phyloP scores from a whole-genome alignment of 108 stramenopile species.

The Poteriospumella lacustris region DNA sequence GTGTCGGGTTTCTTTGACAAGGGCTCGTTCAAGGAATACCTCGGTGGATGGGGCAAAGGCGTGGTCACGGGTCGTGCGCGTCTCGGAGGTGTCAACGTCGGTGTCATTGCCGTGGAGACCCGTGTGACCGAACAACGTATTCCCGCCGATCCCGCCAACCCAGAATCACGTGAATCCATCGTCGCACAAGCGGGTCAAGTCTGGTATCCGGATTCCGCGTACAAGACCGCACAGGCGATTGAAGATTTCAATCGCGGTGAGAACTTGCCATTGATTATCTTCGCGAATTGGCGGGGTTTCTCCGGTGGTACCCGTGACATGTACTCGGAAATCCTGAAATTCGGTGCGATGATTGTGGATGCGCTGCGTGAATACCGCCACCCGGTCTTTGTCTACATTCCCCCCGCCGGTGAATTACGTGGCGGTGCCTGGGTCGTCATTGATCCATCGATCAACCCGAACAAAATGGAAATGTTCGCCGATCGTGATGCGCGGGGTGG shows the following conservation, averaged over 20 bases:
- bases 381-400: slow-evolving; percentile 95
- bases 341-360: slow-evolving; percentile 96
- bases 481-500: slow-evolving; percentile 83
- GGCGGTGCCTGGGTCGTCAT: slow-evolving; percentile 98
- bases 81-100: slow-evolving; percentile 94
- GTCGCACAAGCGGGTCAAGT: slow-evolving; percentile 90
- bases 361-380: slow-evolving; percentile 88
- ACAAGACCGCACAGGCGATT: slow-evolving; percentile 95
- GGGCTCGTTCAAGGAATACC: slow-evolving; percentile 86
- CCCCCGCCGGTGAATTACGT: slow-evolving; percentile 90
- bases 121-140: slow-evolving; percentile 79
- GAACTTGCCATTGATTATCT: slow-evolving; percentile 93
- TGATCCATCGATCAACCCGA: slow-evolving; percentile 93
- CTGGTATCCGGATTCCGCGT: slow-evolving; percentile 93
- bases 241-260: slow-evolving; percentile 87
- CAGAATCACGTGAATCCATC: slow-evolving; percentile 86
- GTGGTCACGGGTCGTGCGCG: slow-evolving; percentile 88
- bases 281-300: slow-evolving; percentile 99
- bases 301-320: slow-evolving; percentile 94
- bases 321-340: slow-evolving; percentile 95
- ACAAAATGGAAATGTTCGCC: slow-evolving; percentile 97
- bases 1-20: slow-evolving; percentile 84
- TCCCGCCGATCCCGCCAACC: slow-evolving; percentile 94
- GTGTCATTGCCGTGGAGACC: slow-evolving; percentile 93
- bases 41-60: slow-evolving; percentile 93